Evolutionary conservation across 306 rosid species (phyloP), one percentile per base, ranked within the genome.

Genomic region (Vigna trinervia): DNA sequence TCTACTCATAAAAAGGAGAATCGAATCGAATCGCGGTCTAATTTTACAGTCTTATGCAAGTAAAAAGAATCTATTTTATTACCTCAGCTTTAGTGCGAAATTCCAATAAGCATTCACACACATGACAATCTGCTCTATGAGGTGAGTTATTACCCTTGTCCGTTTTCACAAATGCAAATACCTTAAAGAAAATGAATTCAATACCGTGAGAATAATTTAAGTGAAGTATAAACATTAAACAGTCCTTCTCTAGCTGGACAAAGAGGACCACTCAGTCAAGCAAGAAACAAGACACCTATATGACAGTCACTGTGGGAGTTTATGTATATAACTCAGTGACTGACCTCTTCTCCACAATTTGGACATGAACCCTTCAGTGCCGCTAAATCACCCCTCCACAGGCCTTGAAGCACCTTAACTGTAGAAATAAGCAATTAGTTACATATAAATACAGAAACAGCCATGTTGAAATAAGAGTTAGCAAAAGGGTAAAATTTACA

Each of bases 341-440:
- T 66, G 65, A 94, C 98, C 93, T 94, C 98, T 81, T 91, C 98
- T 48, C 90, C 97, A 70, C 97, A 94, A 84, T 89, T 94, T 72
- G 98, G 97, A 83, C 98, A 94, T 1, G 92, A 86, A 60, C 98
- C 97, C 78, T 86, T 92, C 6, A 94, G 83, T 57, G 96, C 94
- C 75, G 88, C 96, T 82, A 94, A 81, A 68, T 89, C 94, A 71
- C 89, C 89, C 83, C 87, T 89, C 94, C 98, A 90, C 32, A 92
- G 82, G 75, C 96, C 97, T 63, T 82, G 77, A 85, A 94, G 97
- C 78, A 86, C 96, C 85, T 89, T 86, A 75, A 89, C 97, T 90
- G 93, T 30, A 60, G 60, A 50, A 66, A 82, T 17, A 28, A 38
- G 71, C 39, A 54, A 51, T 22, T 39, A 47, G 30, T 62, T 34